These are phyloP conservation scores for Heterobasidion annosum DNA, from an alignment of 1,284 basidiomycete species.

Conservation along the genomic window DNA sequence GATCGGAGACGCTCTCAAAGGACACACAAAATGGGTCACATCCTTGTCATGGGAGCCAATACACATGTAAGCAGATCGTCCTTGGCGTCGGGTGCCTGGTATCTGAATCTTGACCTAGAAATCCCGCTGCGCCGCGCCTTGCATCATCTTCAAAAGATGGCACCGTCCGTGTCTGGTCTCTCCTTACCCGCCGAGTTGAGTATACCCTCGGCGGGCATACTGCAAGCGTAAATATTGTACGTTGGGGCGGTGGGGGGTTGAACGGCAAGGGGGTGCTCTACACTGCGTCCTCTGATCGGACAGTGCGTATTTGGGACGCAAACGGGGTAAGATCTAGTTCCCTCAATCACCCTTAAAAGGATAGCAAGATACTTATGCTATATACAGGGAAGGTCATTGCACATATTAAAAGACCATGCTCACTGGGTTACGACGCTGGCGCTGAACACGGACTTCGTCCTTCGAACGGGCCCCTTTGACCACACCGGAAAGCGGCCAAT, in stretches of 20 bases:
- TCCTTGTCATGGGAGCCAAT: conserved; percentile 96
- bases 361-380: conserved; percentile 1
- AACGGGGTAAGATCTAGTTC: conserved; percentile 44
- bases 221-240: conserved; percentile 90
- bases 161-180: conserved; percentile 91
- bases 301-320: conserved; percentile 91
- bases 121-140: conserved; percentile 69
- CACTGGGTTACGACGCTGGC: conserved; percentile 99
- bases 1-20: conserved; percentile 78
- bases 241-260: conserved; percentile 84
- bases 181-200: conserved; percentile 62
- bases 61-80: conserved; percentile 53
- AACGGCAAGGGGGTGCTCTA: conserved; percentile 75
- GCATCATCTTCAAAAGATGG: conserved; percentile 96
- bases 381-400: conserved; percentile 50
- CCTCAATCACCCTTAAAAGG: background rate
- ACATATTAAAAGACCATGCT: conserved; percentile 89
- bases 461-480: conserved; percentile 93
- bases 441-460: conserved; percentile 90
- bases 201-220: conserved; percentile 92
- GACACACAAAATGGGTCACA: conserved; percentile 96
- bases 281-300: conserved; percentile 91
- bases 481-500: conserved; percentile 71
- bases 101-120: conserved; percentile 32
- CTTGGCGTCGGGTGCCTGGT: background rate